Evolutionary conservation across 768 basidiomycete species (phyloP), one percentile per base, ranked within the genome.

Genomic region (Tricholoma sp.): DNA sequence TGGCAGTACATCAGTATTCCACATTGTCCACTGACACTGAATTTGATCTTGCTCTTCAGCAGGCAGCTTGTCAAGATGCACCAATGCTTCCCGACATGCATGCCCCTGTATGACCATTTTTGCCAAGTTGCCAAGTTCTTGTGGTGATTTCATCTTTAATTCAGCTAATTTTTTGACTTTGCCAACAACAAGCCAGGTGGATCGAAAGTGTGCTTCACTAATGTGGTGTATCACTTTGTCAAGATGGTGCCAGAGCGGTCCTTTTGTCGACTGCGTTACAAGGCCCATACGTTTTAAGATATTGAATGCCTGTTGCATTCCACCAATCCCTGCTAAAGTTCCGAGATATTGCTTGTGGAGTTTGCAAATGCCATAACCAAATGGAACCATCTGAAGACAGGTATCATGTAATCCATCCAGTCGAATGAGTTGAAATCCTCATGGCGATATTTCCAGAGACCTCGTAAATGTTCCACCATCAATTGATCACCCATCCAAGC

Each of bases 321-420:
- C 70, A 2, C 67, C 67, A 63, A 17, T 59, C 1, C 65, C 61
- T 15, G 57, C 59, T 11, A 61, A 55, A 0, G 72, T 73, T 0
- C 72, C 73, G 6, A 70, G 64, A 58, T 76, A 78, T 54, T 79
- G 77, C 49, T 73, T 70, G 55, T 78, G 0, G 75, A 75, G 37
- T 72, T 70, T 3, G 68, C 73, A 52, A 70, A 69, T 6, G 75
- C 75, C 69, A 80, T 76, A 18, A 61, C 48, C 0, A 69, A 55
- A 55, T 80, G 77, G 11, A 80, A 68, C 75, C 75, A 80, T 0
- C 77, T 73, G 39, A 74, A 73, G 0, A 64, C 52, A 0, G 62
- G 50, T 1, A 73, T 42, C 4, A 72, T 54, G 59, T 63, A 76
- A 47, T 77, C 73, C 0, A 72, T 48, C 0, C 67, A 66, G 15